These are phyloP conservation scores for Paramecium caudatum DNA, from an alignment of 73 alveolate genomes.

Conservation along the genomic window DNA sequence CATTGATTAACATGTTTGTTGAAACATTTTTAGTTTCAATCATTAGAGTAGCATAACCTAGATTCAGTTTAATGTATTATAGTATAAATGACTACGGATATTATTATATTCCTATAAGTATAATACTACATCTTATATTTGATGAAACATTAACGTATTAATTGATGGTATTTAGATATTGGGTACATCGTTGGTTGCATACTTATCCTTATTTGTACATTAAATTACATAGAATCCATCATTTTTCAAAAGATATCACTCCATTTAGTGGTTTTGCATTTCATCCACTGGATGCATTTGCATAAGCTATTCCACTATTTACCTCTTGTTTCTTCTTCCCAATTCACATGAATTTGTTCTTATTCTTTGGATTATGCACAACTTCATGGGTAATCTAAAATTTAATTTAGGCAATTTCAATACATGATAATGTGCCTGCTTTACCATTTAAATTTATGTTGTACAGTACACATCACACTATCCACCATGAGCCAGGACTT, in stretches of 20 bases:
- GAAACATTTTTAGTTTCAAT: conserved; percentile 79
- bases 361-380: conserved; percentile 71
- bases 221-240: conserved; percentile 80
- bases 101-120: conserved; percentile 76
- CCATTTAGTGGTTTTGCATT: conserved; percentile 82
- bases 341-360: conserved; percentile 70
- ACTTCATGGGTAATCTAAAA: conserved; percentile 70
- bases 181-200: conserved; percentile 82
- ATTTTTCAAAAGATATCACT: conserved; percentile 77
- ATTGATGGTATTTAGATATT: conserved; percentile 43
- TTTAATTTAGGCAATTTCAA: conserved; percentile 73
- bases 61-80: conserved; percentile 74
- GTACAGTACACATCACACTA: conserved; percentile 80
- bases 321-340: conserved; percentile 79
- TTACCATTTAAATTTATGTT: conserved; percentile 79
- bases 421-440: conserved; percentile 82
- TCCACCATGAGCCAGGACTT: conserved; percentile 79
- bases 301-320: conserved; percentile 78
- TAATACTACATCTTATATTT: conserved; percentile 75
- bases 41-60: conserved; percentile 76
- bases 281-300: conserved; percentile 85
- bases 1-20: conserved; percentile 67
- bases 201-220: conserved; percentile 77
- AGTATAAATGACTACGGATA: conserved; percentile 75
- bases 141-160: conserved; percentile 80